Evolutionary conservation across 768 basidiomycete species (phyloP), one percentile per base, ranked within the genome.

Genomic region (Suillus bovinus): DNA sequence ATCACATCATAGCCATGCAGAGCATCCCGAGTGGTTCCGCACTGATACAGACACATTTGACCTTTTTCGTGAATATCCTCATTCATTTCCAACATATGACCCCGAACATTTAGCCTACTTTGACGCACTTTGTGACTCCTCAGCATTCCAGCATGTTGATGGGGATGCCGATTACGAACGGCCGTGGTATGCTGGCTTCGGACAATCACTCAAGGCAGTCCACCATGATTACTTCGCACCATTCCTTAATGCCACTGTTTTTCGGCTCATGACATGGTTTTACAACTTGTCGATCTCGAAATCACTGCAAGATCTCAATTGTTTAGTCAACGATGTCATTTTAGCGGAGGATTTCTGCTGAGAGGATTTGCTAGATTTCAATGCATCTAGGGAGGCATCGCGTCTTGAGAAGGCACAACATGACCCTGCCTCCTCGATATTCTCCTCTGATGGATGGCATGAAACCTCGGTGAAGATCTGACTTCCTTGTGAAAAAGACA

Each of bases 221-320:
- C 41, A 42, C 41, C 20, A 42, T 16, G 14, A 41, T 20, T 42
- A 42, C 41, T 42, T 42, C 8, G 41, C 41, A 42, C 41, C 41
- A 42, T 42, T 42, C 41, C 41, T 20, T 1, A 42, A 42, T 9
- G 20, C 41, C 41, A 42, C 41, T 3, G 41, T 42, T 42, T 42
- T 42, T n/a, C 31, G 29, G 17, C 33, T 63, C 13, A 60, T 63
- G 58, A 41, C 53, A 4, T 63, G 63, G 59, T 54, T 53, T 44
- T 22, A 27, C 14, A 53, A 49, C 9, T 38, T 42, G 14, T 54
- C n/a, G 20, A 59, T 22, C 38, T 52, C 54, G 29, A 63, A 55
- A 22, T 63, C 52, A 5, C 50, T 54, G 20, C 39, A 29, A 24
- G 58, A 54, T 22, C 17, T 60, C 29, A 63, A 31, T 34, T 5